Evolutionary conservation across 2,329 filamentous ascomycete species (phyloP).

Genomic region (Sclerotinia spermophila): DNA sequence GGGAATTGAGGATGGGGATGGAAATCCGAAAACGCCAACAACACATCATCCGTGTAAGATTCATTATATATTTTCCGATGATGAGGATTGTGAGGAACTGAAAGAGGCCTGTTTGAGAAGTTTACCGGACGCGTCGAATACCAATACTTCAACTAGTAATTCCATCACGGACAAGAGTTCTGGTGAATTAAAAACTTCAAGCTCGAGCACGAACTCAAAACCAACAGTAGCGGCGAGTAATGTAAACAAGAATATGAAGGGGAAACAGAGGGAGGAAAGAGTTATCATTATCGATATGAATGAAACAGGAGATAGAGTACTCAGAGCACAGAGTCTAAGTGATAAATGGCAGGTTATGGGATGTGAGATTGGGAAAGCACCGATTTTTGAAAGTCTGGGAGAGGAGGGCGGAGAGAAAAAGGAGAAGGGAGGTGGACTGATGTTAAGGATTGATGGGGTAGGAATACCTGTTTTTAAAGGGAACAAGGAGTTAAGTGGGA

Average conservation of each 20-base stretch:
- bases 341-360: constrained; percentile 67
- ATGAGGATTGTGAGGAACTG: constrained; percentile 72
- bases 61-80: constrained; percentile 91
- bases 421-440: constrained; percentile 40
- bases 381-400: constrained; percentile 55
- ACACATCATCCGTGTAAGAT: constrained; percentile 75
- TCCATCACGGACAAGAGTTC: constrained; percentile 1
- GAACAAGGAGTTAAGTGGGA: constrained; percentile 11
- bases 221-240: background rate
- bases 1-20: background rate
- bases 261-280: constrained; percentile 36
- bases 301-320: constrained; percentile 51
- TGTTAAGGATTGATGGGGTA: constrained; percentile 60
- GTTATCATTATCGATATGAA: constrained; percentile 55
- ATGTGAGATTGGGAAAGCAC: constrained; percentile 53
- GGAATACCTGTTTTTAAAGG: constrained; percentile 24
- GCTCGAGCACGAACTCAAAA: background rate
- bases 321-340: constrained; percentile 68
- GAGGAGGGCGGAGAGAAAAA: constrained; percentile 26
- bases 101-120: constrained; percentile 56
- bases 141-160: background rate
- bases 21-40: constrained; percentile 51
- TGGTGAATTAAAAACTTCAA: background rate
- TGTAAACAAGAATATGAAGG: constrained; percentile 3
- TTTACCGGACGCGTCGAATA: background rate